These are phyloP conservation scores for Diaporthe aspalathi DNA, from an alignment of 2,329 filamentous ascomycete genomes.

Conservation along the genomic window DNA sequence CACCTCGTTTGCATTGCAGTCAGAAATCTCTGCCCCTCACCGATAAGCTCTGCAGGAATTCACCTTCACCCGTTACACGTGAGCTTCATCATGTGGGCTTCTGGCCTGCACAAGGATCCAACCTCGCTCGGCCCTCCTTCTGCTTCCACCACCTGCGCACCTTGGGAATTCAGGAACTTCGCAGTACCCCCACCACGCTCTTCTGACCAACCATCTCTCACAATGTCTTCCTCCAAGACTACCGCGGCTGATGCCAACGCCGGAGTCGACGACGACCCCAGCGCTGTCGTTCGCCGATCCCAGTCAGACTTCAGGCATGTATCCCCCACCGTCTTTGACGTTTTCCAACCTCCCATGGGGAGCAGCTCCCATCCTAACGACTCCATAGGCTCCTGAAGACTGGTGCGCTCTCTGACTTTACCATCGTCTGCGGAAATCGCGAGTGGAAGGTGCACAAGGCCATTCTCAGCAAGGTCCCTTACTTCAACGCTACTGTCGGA, in stretches of 20 bases:
- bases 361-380: background rate
- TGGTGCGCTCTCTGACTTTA: conserved; percentile 5
- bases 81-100: background rate
- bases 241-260: background rate
- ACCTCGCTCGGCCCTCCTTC: background rate
- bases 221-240: background rate
- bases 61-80: background rate
- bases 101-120: background rate
- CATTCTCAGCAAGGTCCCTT: conserved; percentile 2
- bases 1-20: background rate
- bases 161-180: no score
- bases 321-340: background rate
- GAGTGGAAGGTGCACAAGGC: conserved; percentile 20
- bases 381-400: background rate
- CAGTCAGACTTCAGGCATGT: conserved; percentile 1
- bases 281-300: background rate
- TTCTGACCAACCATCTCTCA: background rate
- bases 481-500: background rate
- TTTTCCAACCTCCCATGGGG: background rate
- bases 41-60: background rate
- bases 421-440: background rate
- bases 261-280: background rate
- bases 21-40: background rate
- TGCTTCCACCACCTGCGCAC: background rate
- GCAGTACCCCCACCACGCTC: background rate